Base-by-base conservation (phyloP, 441 rosid species). In the Pelargonium myrrhifolium region DNA sequence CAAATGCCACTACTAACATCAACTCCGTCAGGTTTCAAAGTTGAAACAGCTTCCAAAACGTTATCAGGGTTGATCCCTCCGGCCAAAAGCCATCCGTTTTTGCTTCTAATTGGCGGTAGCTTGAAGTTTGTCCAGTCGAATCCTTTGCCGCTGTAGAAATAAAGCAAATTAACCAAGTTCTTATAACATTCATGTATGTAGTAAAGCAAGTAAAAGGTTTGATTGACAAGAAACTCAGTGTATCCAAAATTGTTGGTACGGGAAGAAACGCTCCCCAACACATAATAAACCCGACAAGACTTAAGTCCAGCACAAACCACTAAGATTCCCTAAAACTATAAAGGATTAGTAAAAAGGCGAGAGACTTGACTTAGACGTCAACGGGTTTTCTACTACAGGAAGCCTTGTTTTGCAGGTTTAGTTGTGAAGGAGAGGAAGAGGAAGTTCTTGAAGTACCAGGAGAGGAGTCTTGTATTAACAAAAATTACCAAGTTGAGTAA, bases 1-100 rank as follows among this genome's bases (percentile, higher is more conserved):
- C 99, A 91, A 72, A 93, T 87, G 64, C 97, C 91, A 9, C 96
- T 87, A 65, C 96, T 89, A 17, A 91, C 97, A 72, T 91, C 98
- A 55, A 89, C 74, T 20, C 96, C 97, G 20, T 79, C 68, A 40
- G 96, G 96, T 68, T 81, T 81, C 42, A 87, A 86, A 35, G 72
- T 80, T 15, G 84, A 73, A 40, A 93, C 75, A 24, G 96, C 96
- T 83, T 85, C 84, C 65, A 67, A 45, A 71, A 76, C 92, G 28
- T 89, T 91, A 58, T 77, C 74, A 20, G 88, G 93, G 71, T 85
- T 77, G 73, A 93, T 84, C 76, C 96, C 97, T 56, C 96, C 96
- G 0, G 97, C 97, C 76, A 91, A 80, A 66, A 93, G 87, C 96
- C 96, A 89, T 47, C 96, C 96, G 14, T 84, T 66, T 76, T 78